Evolutionary conservation across 352 stramenopile genomes (phyloP).

Genomic region (Peronospora farinosa): DNA sequence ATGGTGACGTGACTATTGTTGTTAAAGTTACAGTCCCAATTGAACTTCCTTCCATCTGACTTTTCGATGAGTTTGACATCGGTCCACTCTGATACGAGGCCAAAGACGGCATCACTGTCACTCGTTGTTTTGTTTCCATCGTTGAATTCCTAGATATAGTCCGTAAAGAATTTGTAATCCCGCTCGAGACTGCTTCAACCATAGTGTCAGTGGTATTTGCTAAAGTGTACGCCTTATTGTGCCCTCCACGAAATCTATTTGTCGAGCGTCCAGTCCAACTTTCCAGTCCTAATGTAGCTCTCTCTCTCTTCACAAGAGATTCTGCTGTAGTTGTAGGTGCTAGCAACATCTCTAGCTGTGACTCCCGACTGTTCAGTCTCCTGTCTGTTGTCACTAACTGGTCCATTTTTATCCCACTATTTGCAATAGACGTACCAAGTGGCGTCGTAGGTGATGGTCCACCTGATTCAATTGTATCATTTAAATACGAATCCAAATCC

Average conservation of each 20-base stretch:
- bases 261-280: constrained; percentile 1
- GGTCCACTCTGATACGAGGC: constrained; percentile 19
- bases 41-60: background rate
- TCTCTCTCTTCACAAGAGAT: constrained; percentile 35
- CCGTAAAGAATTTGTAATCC: constrained; percentile 22
- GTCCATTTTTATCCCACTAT: constrained; percentile 32
- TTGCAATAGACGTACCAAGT: constrained; percentile 20
- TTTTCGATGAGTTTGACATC: constrained; percentile 4
- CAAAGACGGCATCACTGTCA: constrained; percentile 12
- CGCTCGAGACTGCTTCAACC: constrained; percentile 9
- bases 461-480: constrained; percentile 46
- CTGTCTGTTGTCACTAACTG: constrained; percentile 21
- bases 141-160: constrained; percentile 31
- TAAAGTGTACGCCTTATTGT: constrained; percentile 10
- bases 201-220: background rate
- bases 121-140: constrained; percentile 37
- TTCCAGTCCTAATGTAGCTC: constrained; percentile 4
- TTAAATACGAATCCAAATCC: constrained; percentile 67
- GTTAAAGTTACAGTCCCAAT: background rate
- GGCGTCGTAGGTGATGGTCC: constrained; percentile 43
- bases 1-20: constrained; percentile 5
- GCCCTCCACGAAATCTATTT: constrained; percentile 17
- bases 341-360: constrained; percentile 41
- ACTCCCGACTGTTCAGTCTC: constrained; percentile 17
- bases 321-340: constrained; percentile 15